A percentile compares a stretch with the other conserved stretches of the same genome.
phyloP scores from a whole-genome alignment of 768 basidiomycete species.

The Tephrocybe sp. region DNA sequence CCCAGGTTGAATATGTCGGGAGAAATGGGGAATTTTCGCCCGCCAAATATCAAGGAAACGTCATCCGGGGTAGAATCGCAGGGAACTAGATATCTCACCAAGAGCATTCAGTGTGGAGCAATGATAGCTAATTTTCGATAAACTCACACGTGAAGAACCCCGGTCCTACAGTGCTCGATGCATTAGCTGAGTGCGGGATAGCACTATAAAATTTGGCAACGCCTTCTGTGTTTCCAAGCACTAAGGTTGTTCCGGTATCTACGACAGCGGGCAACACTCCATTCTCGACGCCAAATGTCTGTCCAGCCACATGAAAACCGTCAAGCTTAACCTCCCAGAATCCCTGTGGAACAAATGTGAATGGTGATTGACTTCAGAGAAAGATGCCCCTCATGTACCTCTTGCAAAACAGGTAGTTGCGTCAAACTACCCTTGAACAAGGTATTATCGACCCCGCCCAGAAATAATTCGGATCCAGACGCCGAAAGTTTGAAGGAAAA shows the following conservation, averaged over 20 bases:
- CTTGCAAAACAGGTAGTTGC: slow-evolving; percentile 31
- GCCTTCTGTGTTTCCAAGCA: slow-evolving; percentile 30
- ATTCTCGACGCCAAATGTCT: slow-evolving; percentile 15
- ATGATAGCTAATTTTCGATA: no score
- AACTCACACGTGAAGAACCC: slow-evolving; percentile 30
- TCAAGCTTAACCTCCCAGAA: slow-evolving; percentile 35
- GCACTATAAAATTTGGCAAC: slow-evolving; percentile 29
- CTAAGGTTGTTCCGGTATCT: slow-evolving; percentile 44
- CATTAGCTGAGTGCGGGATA: slow-evolving; percentile 31
- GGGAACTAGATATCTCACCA: no score
- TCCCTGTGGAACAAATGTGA: slow-evolving; percentile 17
- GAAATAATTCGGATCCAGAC: slow-evolving; percentile 47
- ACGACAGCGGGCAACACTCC: slow-evolving; percentile 29
- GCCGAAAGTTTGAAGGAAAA: slow-evolving; percentile 51
- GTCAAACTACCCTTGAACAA: slow-evolving; percentile 47
- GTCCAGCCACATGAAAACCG: slow-evolving; percentile 27
- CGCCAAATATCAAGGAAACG: slow-evolving; percentile 38
- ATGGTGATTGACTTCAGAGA: background rate
- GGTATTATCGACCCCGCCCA: slow-evolving; percentile 52
- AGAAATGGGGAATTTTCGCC: slow-evolving; percentile 41
- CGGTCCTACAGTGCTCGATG: slow-evolving; percentile 21
- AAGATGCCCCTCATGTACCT: slow-evolving; percentile 20
- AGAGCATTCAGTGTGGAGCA: no score
- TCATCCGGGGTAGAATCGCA: slow-evolving; percentile 28
- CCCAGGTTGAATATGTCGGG: slow-evolving; percentile 43